Evolutionary conservation across 2,329 filamentous ascomycete species (phyloP).

Genomic region (Aspergillus luchuensis): DNA sequence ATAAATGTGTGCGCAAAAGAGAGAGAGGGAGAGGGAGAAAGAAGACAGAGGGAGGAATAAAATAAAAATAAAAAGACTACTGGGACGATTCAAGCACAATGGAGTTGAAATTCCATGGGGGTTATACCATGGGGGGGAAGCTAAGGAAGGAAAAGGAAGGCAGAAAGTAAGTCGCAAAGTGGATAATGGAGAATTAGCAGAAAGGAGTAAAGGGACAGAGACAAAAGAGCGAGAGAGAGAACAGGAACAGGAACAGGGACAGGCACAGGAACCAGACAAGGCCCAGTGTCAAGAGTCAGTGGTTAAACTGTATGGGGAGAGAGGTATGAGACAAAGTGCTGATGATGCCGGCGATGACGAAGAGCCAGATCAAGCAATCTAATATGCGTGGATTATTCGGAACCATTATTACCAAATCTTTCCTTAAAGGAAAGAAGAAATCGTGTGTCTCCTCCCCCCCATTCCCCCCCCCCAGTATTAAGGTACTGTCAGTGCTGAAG

Average conservation of each 20-base stretch:
- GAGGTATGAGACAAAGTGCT: conserved; percentile 2
- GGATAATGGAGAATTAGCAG: conserved; percentile 6
- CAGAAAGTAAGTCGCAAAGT: conserved; percentile 2
- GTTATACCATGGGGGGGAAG: background rate
- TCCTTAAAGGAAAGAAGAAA: background rate
- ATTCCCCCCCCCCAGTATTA: background rate
- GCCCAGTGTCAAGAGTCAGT: background rate
- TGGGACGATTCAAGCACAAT: background rate
- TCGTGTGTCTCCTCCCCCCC: background rate
- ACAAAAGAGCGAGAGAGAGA: background rate
- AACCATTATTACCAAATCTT: conserved; percentile 6
- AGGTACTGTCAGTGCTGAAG: conserved; percentile 13
- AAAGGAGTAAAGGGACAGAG: conserved; percentile 2
- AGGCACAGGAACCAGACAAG: background rate
- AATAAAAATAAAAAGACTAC: background rate
- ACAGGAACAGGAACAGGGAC: background rate
- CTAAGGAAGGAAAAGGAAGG: conserved; percentile 1
- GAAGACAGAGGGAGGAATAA: background rate
- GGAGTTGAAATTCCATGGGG: background rate
- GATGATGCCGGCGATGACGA: conserved; percentile 8
- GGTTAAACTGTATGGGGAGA: background rate
- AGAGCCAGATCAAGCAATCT: conserved; percentile 6
- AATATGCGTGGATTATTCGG: conserved; percentile 8
- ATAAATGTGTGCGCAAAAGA: background rate
- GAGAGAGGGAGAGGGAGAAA: background rate